Evolutionary conservation across 1,284 basidiomycete genomes (phyloP).

Genomic region (Marasmius tenuissimus): DNA sequence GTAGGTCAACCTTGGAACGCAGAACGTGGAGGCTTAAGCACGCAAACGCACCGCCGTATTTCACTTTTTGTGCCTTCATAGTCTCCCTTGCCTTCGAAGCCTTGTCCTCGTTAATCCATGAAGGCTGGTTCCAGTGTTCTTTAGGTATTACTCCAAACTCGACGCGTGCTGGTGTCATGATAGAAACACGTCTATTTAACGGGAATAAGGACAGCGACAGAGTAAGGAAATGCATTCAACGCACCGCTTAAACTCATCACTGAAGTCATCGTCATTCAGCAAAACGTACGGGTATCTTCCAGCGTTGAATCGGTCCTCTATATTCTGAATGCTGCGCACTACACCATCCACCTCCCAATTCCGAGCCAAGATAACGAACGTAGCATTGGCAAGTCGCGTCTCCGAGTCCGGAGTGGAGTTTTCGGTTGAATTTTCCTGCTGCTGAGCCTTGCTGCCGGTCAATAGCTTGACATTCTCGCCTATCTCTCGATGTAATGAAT

Average conservation of each 20-base stretch:
- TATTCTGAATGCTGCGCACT: slow-evolving; percentile 37
- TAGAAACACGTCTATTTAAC: slow-evolving; percentile 28
- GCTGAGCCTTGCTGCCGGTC: no score
- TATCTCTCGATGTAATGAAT: no score
- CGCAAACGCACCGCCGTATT: no score
- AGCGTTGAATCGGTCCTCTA: slow-evolving; percentile 52
- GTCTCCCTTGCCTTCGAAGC: slow-evolving; percentile 50
- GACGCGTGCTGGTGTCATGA: slow-evolving; percentile 27
- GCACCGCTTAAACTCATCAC: slow-evolving; percentile 55
- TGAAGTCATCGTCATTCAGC: slow-evolving; percentile 59
- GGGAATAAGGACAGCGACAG: slow-evolving; percentile 1
- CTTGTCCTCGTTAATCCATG: slow-evolving; percentile 57
- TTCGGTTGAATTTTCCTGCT: no score
- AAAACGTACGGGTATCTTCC: slow-evolving; percentile 61
- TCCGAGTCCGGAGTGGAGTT: no score
- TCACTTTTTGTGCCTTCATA: slow-evolving; percentile 45
- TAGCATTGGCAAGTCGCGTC: slow-evolving; percentile 41
- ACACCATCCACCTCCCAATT: slow-evolving; percentile 57
- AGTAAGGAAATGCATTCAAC: not conserved
- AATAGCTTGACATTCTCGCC: no score
- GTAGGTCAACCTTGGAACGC: no score
- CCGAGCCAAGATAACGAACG: slow-evolving; percentile 53
- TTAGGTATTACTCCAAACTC: slow-evolving; percentile 34
- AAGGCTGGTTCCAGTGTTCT: slow-evolving; percentile 46
- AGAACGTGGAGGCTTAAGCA: no score